These are phyloP conservation scores for Borealophlyctis nickersoniae DNA, from an alignment of 192 early-diverging fungal genomes.

Conservation along the genomic window DNA sequence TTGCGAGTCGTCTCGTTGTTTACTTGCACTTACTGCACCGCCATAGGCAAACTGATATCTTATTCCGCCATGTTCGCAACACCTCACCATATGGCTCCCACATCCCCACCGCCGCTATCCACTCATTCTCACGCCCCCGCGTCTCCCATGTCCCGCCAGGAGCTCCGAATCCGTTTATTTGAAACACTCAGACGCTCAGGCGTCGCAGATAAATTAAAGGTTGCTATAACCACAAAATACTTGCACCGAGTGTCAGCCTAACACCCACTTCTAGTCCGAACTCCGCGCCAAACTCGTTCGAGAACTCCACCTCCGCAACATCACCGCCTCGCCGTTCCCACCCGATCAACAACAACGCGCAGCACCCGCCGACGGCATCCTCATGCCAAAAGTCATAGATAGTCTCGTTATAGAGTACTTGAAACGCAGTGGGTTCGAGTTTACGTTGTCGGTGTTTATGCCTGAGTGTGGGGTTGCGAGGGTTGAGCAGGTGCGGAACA, in stretches of 20 bases:
- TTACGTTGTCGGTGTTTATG: slow-evolving; percentile 53
- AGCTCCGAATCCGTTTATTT: slow-evolving; percentile 34
- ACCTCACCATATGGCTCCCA: too few species aligned
- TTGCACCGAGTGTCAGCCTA: background rate
- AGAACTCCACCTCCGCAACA: slow-evolving; percentile 34
- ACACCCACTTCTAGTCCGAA: slow-evolving; percentile 38
- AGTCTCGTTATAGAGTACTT: slow-evolving; percentile 49
- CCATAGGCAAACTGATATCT: too few species aligned
- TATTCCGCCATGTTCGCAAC: too few species aligned
- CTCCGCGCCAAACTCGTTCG: slow-evolving; percentile 40
- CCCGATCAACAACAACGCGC: background rate
- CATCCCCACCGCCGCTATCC: too few species aligned
- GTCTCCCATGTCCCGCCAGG: slow-evolving; percentile 14
- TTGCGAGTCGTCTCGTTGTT: too few species aligned
- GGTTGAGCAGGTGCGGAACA: too few species aligned
- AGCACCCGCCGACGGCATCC: slow-evolving; percentile 2
- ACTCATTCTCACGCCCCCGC: too few species aligned
- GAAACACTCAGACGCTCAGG: slow-evolving; percentile 34
- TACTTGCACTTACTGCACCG: too few species aligned
- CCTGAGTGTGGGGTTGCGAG: slow-evolving; percentile 44
- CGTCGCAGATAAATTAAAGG: slow-evolving; percentile 46
- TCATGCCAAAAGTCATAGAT: slow-evolving; percentile 38
- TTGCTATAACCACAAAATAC: slow-evolving; percentile 5
- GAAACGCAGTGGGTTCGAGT: slow-evolving; percentile 35
- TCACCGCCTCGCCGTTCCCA: background rate